A percentile compares a stretch with the other conserved stretches of the same genome.
Conservation (phyloP, 163 green algal genomes). For the Scenedesmus sp. region DNA sequence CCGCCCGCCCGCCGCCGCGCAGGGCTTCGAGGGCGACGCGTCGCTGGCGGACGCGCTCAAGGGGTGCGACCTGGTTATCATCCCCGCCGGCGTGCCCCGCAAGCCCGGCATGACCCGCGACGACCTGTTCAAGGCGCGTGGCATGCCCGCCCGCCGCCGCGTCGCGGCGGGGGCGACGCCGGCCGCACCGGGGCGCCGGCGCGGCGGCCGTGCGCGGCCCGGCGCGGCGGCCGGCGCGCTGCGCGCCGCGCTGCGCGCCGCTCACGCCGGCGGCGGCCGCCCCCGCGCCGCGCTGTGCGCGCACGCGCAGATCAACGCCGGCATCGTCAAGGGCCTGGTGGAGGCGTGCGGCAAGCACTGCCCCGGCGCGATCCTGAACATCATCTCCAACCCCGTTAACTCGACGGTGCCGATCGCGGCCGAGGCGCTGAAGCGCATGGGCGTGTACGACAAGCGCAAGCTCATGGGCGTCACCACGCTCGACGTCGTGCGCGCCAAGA, state of each 20-base stretch:
- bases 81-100: slow-evolving; percentile 96
- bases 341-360: slow-evolving; percentile 87
- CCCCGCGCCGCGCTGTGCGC: too few species aligned
- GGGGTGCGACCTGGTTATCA: slow-evolving; percentile 93
- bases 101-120: slow-evolving; percentile 99
- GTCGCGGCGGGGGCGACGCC: not conserved
- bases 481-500: slow-evolving; percentile 93
- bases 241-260: too few species aligned
- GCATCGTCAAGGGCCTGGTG: slow-evolving; percentile 83
- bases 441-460: slow-evolving; percentile 93
- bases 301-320: slow-evolving; percentile 77
- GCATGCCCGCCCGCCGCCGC: too few species aligned
- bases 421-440: slow-evolving; percentile 85
- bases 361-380: slow-evolving; percentile 89
- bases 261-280: too few species aligned
- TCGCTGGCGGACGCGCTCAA: slow-evolving; percentile 82
- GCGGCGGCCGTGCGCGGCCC: too few species aligned
- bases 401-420: slow-evolving; percentile 93
- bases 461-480: slow-evolving; percentile 94
- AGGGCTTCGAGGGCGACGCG: slow-evolving; percentile 72
- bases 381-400: slow-evolving; percentile 98
- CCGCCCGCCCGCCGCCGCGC: not conserved
- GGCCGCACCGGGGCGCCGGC: too few species aligned
- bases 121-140: slow-evolving; percentile 97
- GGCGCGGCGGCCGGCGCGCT: too few species aligned